These are phyloP conservation scores for Umbelopsis sp. DNA, from an alignment of 192 early-diverging fungal genomes.

Conservation along the genomic window DNA sequence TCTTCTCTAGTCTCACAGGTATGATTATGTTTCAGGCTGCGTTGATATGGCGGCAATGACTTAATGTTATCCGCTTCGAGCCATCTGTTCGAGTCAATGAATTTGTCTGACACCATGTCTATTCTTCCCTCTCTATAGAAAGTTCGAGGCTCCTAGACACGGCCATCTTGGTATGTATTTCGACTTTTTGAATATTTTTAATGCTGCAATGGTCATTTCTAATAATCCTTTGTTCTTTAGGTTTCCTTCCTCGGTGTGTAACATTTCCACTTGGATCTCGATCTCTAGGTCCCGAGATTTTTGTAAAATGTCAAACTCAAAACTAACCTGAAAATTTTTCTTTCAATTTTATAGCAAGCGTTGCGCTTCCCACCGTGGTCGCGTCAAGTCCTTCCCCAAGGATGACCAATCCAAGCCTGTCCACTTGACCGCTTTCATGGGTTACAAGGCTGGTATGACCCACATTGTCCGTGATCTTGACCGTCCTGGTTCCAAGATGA, in stretches of 20 bases:
- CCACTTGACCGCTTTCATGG: slow-evolving; percentile 98
- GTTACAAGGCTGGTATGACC: slow-evolving; percentile 99
- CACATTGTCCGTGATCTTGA: slow-evolving; percentile 99
- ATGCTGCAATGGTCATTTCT: not conserved
- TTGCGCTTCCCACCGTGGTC: slow-evolving; percentile 90
- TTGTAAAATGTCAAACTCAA: slow-evolving; percentile 15
- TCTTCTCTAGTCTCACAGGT: slow-evolving; percentile 22
- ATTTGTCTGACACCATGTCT: slow-evolving; percentile 17
- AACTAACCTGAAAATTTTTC: slow-evolving; percentile 16
- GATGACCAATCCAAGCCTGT: slow-evolving; percentile 94
- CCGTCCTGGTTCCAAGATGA: slow-evolving; percentile 98
- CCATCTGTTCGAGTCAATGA: slow-evolving; percentile 17
- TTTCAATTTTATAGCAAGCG: slow-evolving; percentile 66
- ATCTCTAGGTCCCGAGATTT: slow-evolving; percentile 60
- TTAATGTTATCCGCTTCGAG: slow-evolving; percentile 17
- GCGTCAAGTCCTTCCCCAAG: slow-evolving; percentile 99
- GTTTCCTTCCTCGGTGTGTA: slow-evolving; percentile 24
- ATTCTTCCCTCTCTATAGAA: slow-evolving; percentile 77
- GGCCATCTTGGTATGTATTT: slow-evolving; percentile 69
- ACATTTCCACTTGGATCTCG: slow-evolving; percentile 43
- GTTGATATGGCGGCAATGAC: slow-evolving; percentile 11
- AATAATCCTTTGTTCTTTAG: slow-evolving; percentile 31
- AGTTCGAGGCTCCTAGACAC: slow-evolving; percentile 98
- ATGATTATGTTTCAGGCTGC: slow-evolving; percentile 17
- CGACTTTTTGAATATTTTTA: too few species aligned